Percentiles rank a stretch among this genome's conserved stretches.
Conservation (phyloP, 164 flowering plant genomes). For the Stephania japonica region DNA sequence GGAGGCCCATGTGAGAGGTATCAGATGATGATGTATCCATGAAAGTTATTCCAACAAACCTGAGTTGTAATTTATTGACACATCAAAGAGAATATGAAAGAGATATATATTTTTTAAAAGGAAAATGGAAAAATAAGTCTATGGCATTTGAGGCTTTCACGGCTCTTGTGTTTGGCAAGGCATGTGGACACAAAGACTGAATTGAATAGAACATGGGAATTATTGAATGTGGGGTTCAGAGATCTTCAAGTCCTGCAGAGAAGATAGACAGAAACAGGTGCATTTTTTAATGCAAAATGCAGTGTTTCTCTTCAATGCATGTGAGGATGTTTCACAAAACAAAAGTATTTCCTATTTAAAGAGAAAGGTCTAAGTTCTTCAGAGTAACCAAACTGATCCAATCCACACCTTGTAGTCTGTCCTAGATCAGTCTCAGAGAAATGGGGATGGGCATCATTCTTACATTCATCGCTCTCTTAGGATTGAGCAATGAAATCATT, state of each 20-base stretch:
- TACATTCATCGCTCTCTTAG: constrained; percentile 7
- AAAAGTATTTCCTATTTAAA: constrained; percentile 28
- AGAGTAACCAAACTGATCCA: constrained; percentile 14
- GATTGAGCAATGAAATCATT: constrained; percentile 12
- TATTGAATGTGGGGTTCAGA: constrained; percentile 19
- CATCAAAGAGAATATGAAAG: constrained; percentile 16
- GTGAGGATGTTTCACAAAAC: constrained; percentile 29
- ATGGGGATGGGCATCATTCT: constrained; percentile 27
- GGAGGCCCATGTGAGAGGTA: constrained; percentile 30
- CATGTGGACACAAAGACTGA: constrained; percentile 13
- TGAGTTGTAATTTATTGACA: constrained; percentile 14
- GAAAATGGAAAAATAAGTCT: constrained; percentile 10
- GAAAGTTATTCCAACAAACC: background rate
- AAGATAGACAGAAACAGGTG: constrained; percentile 6
- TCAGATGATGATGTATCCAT: too few relatives aligned
- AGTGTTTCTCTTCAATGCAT: constrained; percentile 18
- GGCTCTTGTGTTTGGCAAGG: constrained; percentile 22
- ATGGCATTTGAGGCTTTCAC: constrained; percentile 25
- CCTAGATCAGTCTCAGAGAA: background rate
- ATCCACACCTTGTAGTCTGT: constrained; percentile 3
- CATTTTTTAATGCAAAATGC: background rate
- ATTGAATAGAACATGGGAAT: constrained; percentile 14
- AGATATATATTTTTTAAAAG: background rate
- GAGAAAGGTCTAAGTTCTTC: background rate
- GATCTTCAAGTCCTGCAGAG: constrained; percentile 25